These are phyloP conservation scores for Marasmius tenuissimus DNA, from an alignment of 1,284 basidiomycete species.

Conservation along the genomic window DNA sequence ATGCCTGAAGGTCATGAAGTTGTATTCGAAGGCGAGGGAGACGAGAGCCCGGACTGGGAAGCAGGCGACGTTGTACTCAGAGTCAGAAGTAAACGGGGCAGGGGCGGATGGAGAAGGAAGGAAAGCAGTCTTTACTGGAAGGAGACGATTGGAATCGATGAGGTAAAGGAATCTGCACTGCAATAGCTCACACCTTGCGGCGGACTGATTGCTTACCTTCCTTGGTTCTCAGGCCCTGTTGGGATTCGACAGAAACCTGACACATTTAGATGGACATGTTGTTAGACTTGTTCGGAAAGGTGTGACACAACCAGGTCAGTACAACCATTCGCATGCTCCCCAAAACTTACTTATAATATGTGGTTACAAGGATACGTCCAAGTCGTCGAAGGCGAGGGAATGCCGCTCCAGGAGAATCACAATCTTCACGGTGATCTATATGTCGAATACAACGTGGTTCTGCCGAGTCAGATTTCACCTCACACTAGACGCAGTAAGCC, in stretches of 20 bases:
- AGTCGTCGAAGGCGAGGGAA: slow-evolving; percentile 82
- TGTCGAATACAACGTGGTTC: slow-evolving; percentile 88
- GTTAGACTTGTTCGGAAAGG: slow-evolving; percentile 70
- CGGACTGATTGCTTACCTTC: slow-evolving; percentile 1
- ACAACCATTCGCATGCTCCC: not conserved
- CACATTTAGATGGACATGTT: slow-evolving; percentile 86
- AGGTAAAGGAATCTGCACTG: slow-evolving; percentile 52
- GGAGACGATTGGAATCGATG: slow-evolving; percentile 86
- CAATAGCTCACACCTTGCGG: not conserved
- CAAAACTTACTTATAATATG: slow-evolving; percentile 2
- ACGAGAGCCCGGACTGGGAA: slow-evolving; percentile 92
- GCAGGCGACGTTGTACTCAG: slow-evolving; percentile 88
- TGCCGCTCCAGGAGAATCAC: slow-evolving; percentile 69
- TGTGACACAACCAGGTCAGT: slow-evolving; percentile 86
- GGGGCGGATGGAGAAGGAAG: slow-evolving; percentile 83
- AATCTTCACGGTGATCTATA: slow-evolving; percentile 79
- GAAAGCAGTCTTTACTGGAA: slow-evolving; percentile 88
- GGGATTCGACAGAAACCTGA: slow-evolving; percentile 84
- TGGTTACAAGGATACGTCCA: slow-evolving; percentile 74
- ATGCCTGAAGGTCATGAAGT: slow-evolving; percentile 92
- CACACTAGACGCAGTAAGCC: slow-evolving; percentile 69
- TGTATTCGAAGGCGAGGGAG: slow-evolving; percentile 89
- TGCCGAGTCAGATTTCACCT: slow-evolving; percentile 71
- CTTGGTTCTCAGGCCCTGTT: slow-evolving; percentile 60
- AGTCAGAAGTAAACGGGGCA: slow-evolving; percentile 72